Conservation (phyloP, 1,284 basidiomycete genomes). For the Moniliophthora roreri region DNA sequence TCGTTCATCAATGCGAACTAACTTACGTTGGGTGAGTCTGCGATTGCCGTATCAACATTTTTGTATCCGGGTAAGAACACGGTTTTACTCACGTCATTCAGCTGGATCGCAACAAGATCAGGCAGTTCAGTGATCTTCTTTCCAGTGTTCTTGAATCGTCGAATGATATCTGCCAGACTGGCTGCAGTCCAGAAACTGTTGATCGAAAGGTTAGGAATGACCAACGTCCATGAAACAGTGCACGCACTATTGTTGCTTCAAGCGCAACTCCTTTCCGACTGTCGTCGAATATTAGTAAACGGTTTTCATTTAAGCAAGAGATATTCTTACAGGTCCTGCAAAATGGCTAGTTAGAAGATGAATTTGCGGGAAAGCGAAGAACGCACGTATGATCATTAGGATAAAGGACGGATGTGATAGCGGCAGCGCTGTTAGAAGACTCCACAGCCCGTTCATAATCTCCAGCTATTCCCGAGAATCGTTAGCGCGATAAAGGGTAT, state of each 20-base stretch:
- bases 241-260: constrained; percentile 86
- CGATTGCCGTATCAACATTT: background rate
- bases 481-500: constrained; percentile 4
- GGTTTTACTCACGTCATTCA: constrained; percentile 67
- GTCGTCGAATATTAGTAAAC: constrained; percentile 9
- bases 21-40: constrained; percentile 93
- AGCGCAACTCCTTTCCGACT: constrained; percentile 88
- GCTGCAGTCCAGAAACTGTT: constrained; percentile 88
- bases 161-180: constrained; percentile 82
- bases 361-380: background rate
- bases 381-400: constrained; percentile 82
- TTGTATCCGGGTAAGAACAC: background rate
- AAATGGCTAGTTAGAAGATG: constrained; percentile 3
- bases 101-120: constrained; percentile 86
- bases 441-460: constrained; percentile 88
- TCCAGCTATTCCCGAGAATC: constrained; percentile 53
- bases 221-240: background rate
- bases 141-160: constrained; percentile 78
- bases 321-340: constrained; percentile 34
- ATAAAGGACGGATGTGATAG: constrained; percentile 89
- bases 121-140: constrained; percentile 77
- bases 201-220: background rate
- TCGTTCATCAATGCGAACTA: too few relatives aligned
- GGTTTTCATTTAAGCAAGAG: background rate
- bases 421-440: constrained; percentile 83